Evolutionary conservation across 2,329 filamentous ascomycete species (phyloP), one percentile per base, ranked within the genome.

Genomic region (Thyridium curvatum): DNA sequence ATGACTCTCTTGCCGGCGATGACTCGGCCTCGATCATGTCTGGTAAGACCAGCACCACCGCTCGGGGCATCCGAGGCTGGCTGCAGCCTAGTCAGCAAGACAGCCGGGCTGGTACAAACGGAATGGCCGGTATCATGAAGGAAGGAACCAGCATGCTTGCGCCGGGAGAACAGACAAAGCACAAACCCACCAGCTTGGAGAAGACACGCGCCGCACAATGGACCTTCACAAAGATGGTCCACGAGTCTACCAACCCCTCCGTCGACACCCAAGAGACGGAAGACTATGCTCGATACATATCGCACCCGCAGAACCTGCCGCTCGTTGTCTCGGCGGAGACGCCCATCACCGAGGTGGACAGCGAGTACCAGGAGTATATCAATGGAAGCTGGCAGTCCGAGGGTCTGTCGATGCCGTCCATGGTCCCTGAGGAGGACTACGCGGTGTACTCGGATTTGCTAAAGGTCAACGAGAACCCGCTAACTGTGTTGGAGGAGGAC

Each of bases 401-500:
- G 34, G 71, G 68, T 1, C 60, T 77, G 44, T 72, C 54, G 65
- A 69, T 55, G 52, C 66, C 18, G 62, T 36, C 66, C 10, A 60
- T 62, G 37, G 62, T 68, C 1, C 67, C 72, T 4, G 81, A 81
- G 41, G 80, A 84, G 41, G 86, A 89, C 47, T 53, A 83, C 34
- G 75, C 75, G 15, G 77, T 86, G 41, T 96, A 94, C 60, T 69
- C 69, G 21, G 86, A 93, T 45, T 84, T 93, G 53, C 60, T 96
- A 40, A 77, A 74, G 32, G 77, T 93, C 12, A 79, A 77, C 4
- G 85, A 93, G 44, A 87, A 95, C 52, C 87, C 88, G 14, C 65
- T 98, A 38, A 94, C 87, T 3, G 91, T 97, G 12, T 82, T 81
- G 2, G 83, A 90, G 33, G 90, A 94, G 53, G 93, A 97, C 59